Conservation (phyloP, 192 early-diverging fungal genomes). For the Podochytrium sp. region DNA sequence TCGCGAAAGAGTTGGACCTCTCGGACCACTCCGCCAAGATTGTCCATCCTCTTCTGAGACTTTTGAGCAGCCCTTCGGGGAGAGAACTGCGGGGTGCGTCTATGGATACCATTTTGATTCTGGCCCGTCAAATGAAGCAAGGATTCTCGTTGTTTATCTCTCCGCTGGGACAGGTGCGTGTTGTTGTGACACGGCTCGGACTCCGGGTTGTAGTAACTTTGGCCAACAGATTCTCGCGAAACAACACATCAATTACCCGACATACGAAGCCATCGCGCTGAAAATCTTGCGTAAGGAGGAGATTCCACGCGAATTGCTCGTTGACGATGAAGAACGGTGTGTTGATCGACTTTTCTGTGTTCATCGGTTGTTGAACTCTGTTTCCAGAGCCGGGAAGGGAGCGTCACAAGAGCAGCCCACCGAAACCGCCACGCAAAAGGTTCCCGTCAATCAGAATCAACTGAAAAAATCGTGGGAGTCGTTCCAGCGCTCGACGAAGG, state of each 20-base stretch:
- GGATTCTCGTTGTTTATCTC: constrained; percentile 90
- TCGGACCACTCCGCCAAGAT: constrained; percentile 86
- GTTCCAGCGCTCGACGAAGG: constrained; percentile 81
- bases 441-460: constrained; percentile 84
- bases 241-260: constrained; percentile 66
- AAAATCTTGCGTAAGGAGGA: constrained; percentile 78
- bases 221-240: constrained; percentile 54
- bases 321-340: constrained; percentile 49
- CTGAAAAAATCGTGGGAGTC: constrained; percentile 88
- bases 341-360: constrained; percentile 12
- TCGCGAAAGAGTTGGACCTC: constrained; percentile 81
- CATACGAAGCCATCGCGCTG: constrained; percentile 77
- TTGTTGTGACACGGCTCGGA: not conserved
- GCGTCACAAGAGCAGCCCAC: constrained; percentile 41
- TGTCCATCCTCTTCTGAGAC: constrained; percentile 80
- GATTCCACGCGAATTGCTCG: constrained; percentile 69
- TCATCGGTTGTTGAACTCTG: constrained; percentile 5
- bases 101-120: constrained; percentile 81
- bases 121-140: constrained; percentile 82
- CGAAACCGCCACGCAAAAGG: constrained; percentile 63
- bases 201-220: constrained; percentile 3
- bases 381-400: constrained; percentile 32
- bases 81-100: constrained; percentile 63
- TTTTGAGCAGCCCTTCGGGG: constrained; percentile 56
- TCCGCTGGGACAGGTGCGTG: constrained; percentile 75